Evolutionary conservation across 1,139 yeast genomes (phyloP).

Genomic region (Sugiyamaella neomexicana): DNA sequence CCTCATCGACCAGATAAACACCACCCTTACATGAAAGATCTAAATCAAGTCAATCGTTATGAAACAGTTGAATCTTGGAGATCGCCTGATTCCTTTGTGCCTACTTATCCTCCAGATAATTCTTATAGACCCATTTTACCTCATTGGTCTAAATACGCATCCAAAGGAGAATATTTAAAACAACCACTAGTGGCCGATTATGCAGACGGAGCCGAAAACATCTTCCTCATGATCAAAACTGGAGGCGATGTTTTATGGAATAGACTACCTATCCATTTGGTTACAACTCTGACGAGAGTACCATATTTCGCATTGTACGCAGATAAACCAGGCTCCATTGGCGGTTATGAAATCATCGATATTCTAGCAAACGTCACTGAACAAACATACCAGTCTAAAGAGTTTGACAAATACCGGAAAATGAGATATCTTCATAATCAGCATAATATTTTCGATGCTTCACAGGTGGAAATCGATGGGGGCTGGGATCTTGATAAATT

Average conservation of each 20-base stretch:
- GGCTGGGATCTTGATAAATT: slow-evolving; percentile 44
- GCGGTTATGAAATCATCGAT: slow-evolving; percentile 41
- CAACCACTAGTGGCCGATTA: slow-evolving; percentile 34
- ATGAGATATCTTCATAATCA: slow-evolving; percentile 32
- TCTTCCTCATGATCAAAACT: slow-evolving; percentile 41
- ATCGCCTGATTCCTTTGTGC: slow-evolving; percentile 18
- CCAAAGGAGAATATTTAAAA: slow-evolving; percentile 25
- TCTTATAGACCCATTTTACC: slow-evolving; percentile 19
- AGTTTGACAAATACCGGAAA: slow-evolving; percentile 35
- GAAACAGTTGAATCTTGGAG: slow-evolving; percentile 25
- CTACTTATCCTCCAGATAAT: slow-evolving; percentile 12
- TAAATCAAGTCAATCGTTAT: slow-evolving; percentile 9
- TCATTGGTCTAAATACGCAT: slow-evolving; percentile 14
- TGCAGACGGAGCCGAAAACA: slow-evolving; percentile 30
- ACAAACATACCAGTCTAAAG: slow-evolving; percentile 26
- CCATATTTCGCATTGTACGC: slow-evolving; percentile 41
- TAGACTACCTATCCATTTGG: slow-evolving; percentile 41
- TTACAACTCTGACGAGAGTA: slow-evolving; percentile 40
- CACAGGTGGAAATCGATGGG: slow-evolving; percentile 25
- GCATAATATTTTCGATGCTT: slow-evolving; percentile 30
- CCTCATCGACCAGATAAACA: background rate
- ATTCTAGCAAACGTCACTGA: slow-evolving; percentile 35
- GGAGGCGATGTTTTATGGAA: slow-evolving; percentile 42
- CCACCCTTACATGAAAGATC: background rate
- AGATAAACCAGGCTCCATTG: slow-evolving; percentile 38